Base-by-base conservation (phyloP, 257 asterid species). In the Solanum piurae region DNA sequence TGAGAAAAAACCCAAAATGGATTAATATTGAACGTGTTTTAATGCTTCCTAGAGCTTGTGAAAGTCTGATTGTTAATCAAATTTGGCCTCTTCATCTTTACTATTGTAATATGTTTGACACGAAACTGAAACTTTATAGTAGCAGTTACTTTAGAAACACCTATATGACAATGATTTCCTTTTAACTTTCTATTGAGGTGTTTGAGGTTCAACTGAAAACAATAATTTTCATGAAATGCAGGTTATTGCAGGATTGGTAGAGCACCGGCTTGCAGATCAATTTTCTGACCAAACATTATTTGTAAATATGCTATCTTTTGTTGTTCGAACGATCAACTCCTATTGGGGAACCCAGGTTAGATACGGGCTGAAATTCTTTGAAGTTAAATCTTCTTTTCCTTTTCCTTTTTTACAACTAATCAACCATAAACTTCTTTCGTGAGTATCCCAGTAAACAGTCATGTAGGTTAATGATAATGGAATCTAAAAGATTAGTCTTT, bases 331-430 rank as follows among this genome's bases (percentile, higher is more conserved):
- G 72, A 89, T 95, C 92, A 96, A 96, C 94, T 96, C 99, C 89
- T 96, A 96, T 88, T 96, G 97, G 96, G 99, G 98, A 91, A 96
- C 98, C 86, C 98, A 94, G 98, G 99, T 94, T 36, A 91, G 89
- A 33, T 74, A 62, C 29, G 1, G 64, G 34, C 16, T 31, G 27
- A 76, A 46, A 40, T 77, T 36, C 83, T 85, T 44, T 75, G 86
- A 86, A 36, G 69, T 79, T 62, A 52, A 37, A 1, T 46, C 52
- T 27, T 71, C 12, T 38, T 27, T 9, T 38, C n/a, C 9, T 6
- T n/a, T 11, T 13, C 3, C 9, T 27, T 62, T 13, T 23, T 66
- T 20, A 33, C 27, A 8, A 25, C 29, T 33, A 44, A 75, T 4
- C 72, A 1, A 29, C 42, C 34, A 86, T n/a, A 12, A 49, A 46